Base-by-base conservation (phyloP, 2,329 filamentous ascomycete species). In the Colletotrichum tamarilloi region DNA sequence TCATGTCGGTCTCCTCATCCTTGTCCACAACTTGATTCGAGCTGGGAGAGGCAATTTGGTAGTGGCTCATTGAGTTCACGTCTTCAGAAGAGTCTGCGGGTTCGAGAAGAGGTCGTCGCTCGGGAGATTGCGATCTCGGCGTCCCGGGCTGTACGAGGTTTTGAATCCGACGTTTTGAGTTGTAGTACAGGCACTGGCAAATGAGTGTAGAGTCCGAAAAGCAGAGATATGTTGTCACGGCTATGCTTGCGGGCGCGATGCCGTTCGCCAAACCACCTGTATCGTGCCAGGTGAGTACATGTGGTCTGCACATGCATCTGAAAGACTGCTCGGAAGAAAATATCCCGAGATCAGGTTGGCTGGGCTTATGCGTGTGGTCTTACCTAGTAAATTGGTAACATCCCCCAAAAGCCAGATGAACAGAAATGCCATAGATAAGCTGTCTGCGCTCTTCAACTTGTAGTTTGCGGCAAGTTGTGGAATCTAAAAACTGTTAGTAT, bases 201-300 rank as follows among this genome's bases (percentile, higher is more conserved):
- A 72, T 72, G 16, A 72, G 69, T n/a, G 69, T 63, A 1, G 69
- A 58, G 38, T 72, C 57, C 12, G 69, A 72, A 22, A 72, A 49
- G 52, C 65, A 72, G 2, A 72, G 69, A 11, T 72, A 68, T 1
- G 57, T 58, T 1, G 65, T 68, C 9, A 72, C 69, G 0, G 65
- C 57, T 14, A 72, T 32, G 7, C 69, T 72, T 9, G 65, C 69
- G 7, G 69, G 65, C 6, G 69, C 69, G 16, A 68, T 72, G 38
- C 62, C 57, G 49, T 72, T 72, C 30, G 59, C 56, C 4, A 68
- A 22, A 1, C 57, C 68, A 0, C 68, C 68, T 72, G 28, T 7
- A n/a, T 24, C 16, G 22, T 1, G 6, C 26, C 1, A 9, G 28
- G 14, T n/a, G 0, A 49, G 42, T n/a, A 12, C 32, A 12, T 12